Percentiles rank a stretch among this genome's conserved stretches.
These are phyloP conservation scores for Cenchrus americanus DNA, from an alignment of 176 grass and related monocot genomes.

Conservation along the genomic window DNA sequence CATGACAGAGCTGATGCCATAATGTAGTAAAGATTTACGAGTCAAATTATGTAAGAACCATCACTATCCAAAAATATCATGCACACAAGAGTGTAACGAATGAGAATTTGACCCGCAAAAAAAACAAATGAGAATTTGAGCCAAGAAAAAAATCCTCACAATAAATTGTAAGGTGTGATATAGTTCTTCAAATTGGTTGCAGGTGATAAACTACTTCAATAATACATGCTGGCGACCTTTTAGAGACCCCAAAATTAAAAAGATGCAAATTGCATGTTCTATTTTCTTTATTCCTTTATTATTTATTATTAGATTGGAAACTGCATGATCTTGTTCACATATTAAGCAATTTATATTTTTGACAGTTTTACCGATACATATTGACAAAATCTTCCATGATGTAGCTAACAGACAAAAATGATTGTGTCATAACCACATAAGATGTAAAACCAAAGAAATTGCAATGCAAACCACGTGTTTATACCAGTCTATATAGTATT, in stretches of 20 bases:
- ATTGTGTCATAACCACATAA: neutral
- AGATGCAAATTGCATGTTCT: neutral
- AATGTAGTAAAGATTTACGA: neutral
- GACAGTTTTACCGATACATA: neutral
- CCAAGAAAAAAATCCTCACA: neutral
- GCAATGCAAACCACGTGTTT: neutral
- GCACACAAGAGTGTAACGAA: neutral
- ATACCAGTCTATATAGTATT: neutral
- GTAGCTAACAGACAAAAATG: neutral
- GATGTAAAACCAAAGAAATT: neutral
- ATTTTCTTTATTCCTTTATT: neutral
- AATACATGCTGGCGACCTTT: neutral
- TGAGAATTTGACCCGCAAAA: neutral
- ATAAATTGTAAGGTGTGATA: neutral
- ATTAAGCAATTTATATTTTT: neutral
- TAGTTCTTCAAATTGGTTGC: neutral
- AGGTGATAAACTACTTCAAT: slow-evolving; percentile 3
- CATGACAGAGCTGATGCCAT: neutral
- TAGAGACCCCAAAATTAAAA: neutral
- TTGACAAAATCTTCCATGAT: neutral
- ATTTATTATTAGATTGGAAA: neutral
- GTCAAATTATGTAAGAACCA: neutral
- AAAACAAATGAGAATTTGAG: neutral
- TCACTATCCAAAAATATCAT: neutral
- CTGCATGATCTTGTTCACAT: slow-evolving; percentile 9